Evolutionary conservation across 1,284 basidiomycete species (phyloP), one percentile per base, ranked within the genome.

Genomic region (Cryptococcus sp.): DNA sequence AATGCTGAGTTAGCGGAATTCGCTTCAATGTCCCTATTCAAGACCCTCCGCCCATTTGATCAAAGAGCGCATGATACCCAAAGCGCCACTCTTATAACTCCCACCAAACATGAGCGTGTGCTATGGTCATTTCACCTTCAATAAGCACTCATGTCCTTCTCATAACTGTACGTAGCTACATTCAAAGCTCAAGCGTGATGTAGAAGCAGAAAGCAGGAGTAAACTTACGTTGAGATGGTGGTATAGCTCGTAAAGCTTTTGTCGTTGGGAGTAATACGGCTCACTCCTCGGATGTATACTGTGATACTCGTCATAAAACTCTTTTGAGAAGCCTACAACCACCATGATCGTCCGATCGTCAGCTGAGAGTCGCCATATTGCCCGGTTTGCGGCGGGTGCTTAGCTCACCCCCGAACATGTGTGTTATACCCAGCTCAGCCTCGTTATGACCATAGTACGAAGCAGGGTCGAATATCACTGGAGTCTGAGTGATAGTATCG

Each of bases 361-460:
- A 35, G 43, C 25, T 17, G 35, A n/a, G 23, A 20, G 4, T 13
- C 25, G n/a, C 17, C 25, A 17, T n/a, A 7, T 15, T 22, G 41
- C 25, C 50, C 47, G n/a, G 42, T 38, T 13, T 16, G 11, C 20
- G 4, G 5, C 3, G 4, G 25, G 17, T 16, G 10, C 3, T 1
- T 15, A 6, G 58, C 71, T 55, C 51, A 76, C 76, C 90, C 2
- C 91, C 90, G 69, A 94, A 93, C 62, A 93, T 91, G 43, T 86
- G 82, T 16, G 86, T 87, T 50, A 93, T 91, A 0, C 89, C 88
- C 38, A 93, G 83, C 65, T 94, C 91, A 15, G 88, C 88, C 79
- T 94, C 91, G 62, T 88, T 89, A 70, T 93, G 91, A 3, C 90
- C 91, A 66, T 86, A 93, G 71, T 88, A 91, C 8, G 86, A 86